phyloP scores from a whole-genome alignment of 306 rosid species.

The Calophaca sinica region DNA sequence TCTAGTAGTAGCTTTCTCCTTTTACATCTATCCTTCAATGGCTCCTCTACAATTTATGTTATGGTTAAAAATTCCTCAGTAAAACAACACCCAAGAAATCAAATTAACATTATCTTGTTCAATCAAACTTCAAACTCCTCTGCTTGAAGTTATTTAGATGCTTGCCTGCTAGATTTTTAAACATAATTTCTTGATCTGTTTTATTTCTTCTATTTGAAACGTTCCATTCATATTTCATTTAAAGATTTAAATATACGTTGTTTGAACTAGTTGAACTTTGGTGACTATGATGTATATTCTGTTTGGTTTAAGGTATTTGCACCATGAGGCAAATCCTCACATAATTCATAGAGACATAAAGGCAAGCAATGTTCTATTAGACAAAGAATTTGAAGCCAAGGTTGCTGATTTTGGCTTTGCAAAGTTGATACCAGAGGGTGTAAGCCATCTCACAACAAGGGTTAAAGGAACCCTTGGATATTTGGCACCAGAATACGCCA shows the following conservation, averaged over 20 bases:
- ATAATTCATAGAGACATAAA: conserved; percentile 91
- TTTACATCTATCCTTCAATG: not conserved
- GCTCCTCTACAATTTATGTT: not conserved
- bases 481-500: conserved; percentile 93
- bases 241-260: not conserved
- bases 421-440: conserved; percentile 85
- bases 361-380: conserved; percentile 89
- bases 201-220: conserved; percentile 5
- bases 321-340: conserved; percentile 80
- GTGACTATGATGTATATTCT: not conserved
- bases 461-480: conserved; percentile 94
- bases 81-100: no score
- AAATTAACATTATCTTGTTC: no score
- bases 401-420: conserved; percentile 97
- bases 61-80: no score
- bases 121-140: no score
- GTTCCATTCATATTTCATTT: not conserved
- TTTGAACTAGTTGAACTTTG: not conserved
- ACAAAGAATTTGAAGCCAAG: conserved; percentile 72
- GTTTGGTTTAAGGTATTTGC: conserved; percentile 68
- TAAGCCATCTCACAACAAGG: conserved; percentile 80
- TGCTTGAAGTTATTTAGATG: no score
- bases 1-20: no score
- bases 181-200: not conserved
- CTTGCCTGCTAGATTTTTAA: not conserved